Percentiles rank a stretch among this genome's conserved stretches.
phyloP scores from a whole-genome alignment of 2,329 filamentous ascomycete genomes.

The Colletotrichum sp. region DNA sequence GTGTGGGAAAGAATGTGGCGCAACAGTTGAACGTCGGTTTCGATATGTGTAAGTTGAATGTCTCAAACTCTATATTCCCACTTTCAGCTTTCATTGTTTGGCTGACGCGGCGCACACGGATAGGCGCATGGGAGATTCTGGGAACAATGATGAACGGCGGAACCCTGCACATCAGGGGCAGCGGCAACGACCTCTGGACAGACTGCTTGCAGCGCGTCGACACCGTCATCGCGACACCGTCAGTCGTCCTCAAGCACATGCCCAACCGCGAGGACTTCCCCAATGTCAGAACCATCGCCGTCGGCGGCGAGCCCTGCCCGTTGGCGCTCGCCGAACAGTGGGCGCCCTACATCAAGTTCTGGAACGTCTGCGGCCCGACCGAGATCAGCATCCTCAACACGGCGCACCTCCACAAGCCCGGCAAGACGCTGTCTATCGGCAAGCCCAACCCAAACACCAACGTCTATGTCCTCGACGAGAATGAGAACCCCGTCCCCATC shows the following conservation, averaged over 20 bases:
- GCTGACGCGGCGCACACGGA: not conserved
- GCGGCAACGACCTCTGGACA: conserved; percentile 21
- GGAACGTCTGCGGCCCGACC: conserved; percentile 65
- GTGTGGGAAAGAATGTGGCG: conserved; percentile 54
- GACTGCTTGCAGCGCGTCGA: conserved; percentile 23
- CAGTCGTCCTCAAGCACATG: conserved; percentile 24
- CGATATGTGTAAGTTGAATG: conserved; percentile 59
- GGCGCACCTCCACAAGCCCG: conserved; percentile 28
- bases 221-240: conserved; percentile 23
- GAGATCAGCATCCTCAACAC: conserved; percentile 67
- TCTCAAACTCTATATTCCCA: not conserved
- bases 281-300: conserved; percentile 20
- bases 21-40: conserved; percentile 64
- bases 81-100: not conserved
- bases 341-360: conserved; percentile 53
- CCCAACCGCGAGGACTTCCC: conserved; percentile 18
- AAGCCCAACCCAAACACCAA: conserved; percentile 61
- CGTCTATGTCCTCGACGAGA: conserved; percentile 57
- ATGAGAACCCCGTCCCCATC: conserved; percentile 45
- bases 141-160: conserved; percentile 30
- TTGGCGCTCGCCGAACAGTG: conserved; percentile 57
- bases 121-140: conserved; percentile 67
- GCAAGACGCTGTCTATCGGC: conserved; percentile 56
- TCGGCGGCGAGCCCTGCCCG: conserved; percentile 23
- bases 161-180: conserved; percentile 24